phyloP scores from a whole-genome alignment of 2,329 filamentous ascomycete species.

The Pseudocercospora cruenta region DNA sequence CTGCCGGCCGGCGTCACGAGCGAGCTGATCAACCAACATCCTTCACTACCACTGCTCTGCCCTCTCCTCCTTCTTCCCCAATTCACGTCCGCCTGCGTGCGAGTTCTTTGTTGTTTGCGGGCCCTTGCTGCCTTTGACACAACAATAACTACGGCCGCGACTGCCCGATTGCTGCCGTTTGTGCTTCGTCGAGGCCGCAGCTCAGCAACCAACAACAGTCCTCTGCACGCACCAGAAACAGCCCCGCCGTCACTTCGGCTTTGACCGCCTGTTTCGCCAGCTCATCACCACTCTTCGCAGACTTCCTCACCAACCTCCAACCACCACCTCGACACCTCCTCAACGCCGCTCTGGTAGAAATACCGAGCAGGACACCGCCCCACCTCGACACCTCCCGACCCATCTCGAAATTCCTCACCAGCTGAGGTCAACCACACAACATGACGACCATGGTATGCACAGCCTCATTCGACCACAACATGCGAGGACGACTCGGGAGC shows the following conservation, averaged over 20 bases:
- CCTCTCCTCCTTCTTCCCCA: not conserved
- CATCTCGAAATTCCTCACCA: slow-evolving; percentile 26
- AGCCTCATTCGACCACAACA: slow-evolving; percentile 34
- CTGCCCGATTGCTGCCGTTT: not conserved
- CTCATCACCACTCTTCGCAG: slow-evolving; percentile 12
- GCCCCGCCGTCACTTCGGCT: slow-evolving; percentile 2
- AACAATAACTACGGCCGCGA: not conserved
- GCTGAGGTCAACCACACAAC: slow-evolving; percentile 39
- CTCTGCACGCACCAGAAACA: not conserved
- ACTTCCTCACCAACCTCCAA: slow-evolving; percentile 2
- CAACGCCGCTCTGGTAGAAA: slow-evolving; percentile 31
- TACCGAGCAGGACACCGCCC: slow-evolving; percentile 30
- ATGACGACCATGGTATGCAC: slow-evolving; percentile 68
- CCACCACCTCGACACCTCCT: not conserved
- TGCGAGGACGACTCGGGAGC: not conserved
- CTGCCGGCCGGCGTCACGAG: slow-evolving; percentile 6
- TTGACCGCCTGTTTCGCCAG: slow-evolving; percentile 11
- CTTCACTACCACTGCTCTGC: not conserved
- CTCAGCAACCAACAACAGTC: not conserved
- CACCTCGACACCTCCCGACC: slow-evolving; percentile 16
- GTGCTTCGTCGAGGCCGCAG: not conserved
- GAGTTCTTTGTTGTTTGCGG: not conserved
- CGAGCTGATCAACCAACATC: slow-evolving; percentile 3
- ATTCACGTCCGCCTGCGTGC: not conserved
- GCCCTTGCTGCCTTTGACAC: slow-evolving; percentile 2